A percentile compares a stretch with the other conserved stretches of the same genome.
These are phyloP conservation scores for Andrographis paniculata DNA, from an alignment of 305 asterid species.

Conservation along the genomic window DNA sequence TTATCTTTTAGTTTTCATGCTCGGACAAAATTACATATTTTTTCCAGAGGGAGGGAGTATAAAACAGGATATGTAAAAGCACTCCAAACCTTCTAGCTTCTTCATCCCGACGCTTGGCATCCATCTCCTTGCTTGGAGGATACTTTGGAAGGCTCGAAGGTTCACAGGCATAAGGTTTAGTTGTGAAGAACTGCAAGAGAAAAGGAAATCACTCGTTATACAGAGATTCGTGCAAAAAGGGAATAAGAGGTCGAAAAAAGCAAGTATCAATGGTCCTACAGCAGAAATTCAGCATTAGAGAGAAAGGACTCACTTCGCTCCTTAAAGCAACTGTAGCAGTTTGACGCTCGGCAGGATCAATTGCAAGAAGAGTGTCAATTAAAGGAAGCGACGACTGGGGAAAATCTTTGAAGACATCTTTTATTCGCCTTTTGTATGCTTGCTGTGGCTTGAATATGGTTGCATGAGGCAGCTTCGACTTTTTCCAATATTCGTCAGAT, in stretches of 20 bases:
- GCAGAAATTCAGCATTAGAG: background rate
- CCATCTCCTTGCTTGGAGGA: slow-evolving; percentile 95
- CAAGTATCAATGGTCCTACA: background rate
- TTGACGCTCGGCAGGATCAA: slow-evolving; percentile 74
- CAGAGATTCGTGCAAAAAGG: background rate
- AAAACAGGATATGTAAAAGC: slow-evolving; percentile 11
- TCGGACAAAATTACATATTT: too few species aligned
- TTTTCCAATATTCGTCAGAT: slow-evolving; percentile 84
- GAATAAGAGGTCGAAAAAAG: background rate
- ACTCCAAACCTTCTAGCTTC: slow-evolving; percentile 74
- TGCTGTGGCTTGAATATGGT: slow-evolving; percentile 89
- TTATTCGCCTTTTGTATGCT: slow-evolving; percentile 66
- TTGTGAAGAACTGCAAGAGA: slow-evolving; percentile 62
- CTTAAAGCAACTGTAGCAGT: slow-evolving; percentile 64
- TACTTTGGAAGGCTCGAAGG: slow-evolving; percentile 86
- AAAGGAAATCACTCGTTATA: slow-evolving; percentile 1
- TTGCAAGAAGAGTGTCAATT: slow-evolving; percentile 69
- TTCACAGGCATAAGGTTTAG: slow-evolving; percentile 83
- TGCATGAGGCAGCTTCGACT: slow-evolving; percentile 79
- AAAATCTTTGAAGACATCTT: slow-evolving; percentile 62
- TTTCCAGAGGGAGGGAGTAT: background rate
- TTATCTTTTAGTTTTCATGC: too few species aligned
- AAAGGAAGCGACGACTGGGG: slow-evolving; percentile 70
- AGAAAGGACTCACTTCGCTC: slow-evolving; percentile 52
- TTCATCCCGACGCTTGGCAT: slow-evolving; percentile 91